These are phyloP conservation scores for Poterioochromonas sp. DNA, from an alignment of 352 stramenopile genomes.

Conservation along the genomic window DNA sequence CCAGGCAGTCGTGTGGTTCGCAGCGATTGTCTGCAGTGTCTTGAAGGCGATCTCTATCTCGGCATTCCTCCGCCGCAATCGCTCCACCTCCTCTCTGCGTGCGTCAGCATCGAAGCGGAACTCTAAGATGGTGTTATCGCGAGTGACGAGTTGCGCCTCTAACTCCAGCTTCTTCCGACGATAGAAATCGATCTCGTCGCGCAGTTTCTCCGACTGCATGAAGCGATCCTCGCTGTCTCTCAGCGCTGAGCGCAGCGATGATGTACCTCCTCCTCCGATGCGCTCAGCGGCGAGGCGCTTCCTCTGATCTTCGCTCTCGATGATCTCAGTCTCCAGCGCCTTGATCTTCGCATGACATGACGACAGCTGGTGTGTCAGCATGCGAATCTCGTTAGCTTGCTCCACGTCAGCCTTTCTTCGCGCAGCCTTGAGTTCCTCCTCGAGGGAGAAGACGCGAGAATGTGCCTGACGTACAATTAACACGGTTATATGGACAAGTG, in stretches of 20 bases:
- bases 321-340: constrained; percentile 39
- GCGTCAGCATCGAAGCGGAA: constrained; percentile 52
- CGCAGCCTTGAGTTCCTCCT: constrained; percentile 36
- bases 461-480: not conserved
- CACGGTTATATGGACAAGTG: not conserved
- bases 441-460: constrained; percentile 36
- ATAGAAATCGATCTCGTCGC: constrained; percentile 36
- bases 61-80: constrained; percentile 37
- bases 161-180: constrained; percentile 35
- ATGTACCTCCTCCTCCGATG: not conserved
- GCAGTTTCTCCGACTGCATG: constrained; percentile 35
- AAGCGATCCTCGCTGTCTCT: constrained; percentile 35
- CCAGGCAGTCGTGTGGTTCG: no score
- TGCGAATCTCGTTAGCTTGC: constrained; percentile 28
- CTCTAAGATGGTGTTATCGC: constrained; percentile 48
- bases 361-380: constrained; percentile 36
- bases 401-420: constrained; percentile 41
- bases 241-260: no score
- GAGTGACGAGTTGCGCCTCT: constrained; percentile 46
- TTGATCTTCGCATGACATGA: not conserved
- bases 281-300: constrained; percentile 23
- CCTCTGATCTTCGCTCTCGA: constrained; percentile 24
- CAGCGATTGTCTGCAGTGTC: constrained; percentile 22
- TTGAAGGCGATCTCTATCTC: constrained; percentile 41
- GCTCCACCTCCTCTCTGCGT: constrained; percentile 36